phyloP scores from a whole-genome alignment of 805 yeast species.

The Peterozyma toletana region DNA sequence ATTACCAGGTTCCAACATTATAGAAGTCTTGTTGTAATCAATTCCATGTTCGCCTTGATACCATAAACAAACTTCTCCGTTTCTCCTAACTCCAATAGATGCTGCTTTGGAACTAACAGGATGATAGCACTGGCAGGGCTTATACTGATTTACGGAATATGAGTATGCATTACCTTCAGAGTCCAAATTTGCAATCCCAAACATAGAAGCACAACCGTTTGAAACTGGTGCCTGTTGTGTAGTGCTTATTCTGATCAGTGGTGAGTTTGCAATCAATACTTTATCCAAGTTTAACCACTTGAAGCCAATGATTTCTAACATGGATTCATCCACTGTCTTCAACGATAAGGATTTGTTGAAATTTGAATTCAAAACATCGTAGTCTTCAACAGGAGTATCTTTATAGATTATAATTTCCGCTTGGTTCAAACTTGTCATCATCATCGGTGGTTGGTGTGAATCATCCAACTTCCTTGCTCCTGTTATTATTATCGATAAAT shows the following conservation, averaged over 20 bases:
- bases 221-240: conserved; percentile 13
- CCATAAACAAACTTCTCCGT: conserved; percentile 54
- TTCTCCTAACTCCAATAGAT: conserved; percentile 54
- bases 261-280: conserved; percentile 50
- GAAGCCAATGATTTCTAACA: conserved; percentile 36
- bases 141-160: conserved; percentile 55
- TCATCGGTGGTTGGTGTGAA: conserved; percentile 20
- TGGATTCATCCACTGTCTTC: conserved; percentile 17
- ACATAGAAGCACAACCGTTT: conserved; percentile 26
- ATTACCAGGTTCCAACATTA: conserved; percentile 19
- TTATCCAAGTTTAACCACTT: conserved; percentile 76
- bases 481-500: conserved; percentile 46
- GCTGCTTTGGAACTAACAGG: conserved; percentile 67
- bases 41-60: conserved; percentile 59
- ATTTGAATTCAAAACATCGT: not conserved
- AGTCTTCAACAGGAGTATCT: conserved; percentile 19
- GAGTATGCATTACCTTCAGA: conserved; percentile 27
- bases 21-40: conserved; percentile 39
- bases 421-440: conserved; percentile 31
- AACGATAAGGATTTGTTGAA: not conserved
- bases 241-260: conserved; percentile 35
- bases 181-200: conserved; percentile 27
- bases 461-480: conserved; percentile 34
- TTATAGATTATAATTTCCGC: conserved; percentile 38
- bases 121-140: conserved; percentile 56